Base-by-base conservation (phyloP, 192 early-diverging fungal genomes). In the Entomortierella lignicola region DNA sequence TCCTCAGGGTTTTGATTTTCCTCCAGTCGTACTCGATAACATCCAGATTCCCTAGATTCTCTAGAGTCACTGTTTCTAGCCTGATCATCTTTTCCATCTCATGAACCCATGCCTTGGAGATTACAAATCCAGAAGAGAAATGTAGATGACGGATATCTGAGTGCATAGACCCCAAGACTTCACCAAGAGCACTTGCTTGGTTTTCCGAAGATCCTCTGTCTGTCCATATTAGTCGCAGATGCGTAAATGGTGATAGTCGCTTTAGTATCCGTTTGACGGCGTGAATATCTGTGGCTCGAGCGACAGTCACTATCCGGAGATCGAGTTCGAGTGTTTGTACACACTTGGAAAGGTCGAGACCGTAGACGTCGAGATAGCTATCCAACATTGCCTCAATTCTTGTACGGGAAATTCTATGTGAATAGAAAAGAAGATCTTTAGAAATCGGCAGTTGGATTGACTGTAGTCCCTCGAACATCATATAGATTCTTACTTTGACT, bases 321-420 rank as follows among this genome's bases (percentile, higher is more conserved):
- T 71, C 69, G 1, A 71, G 59, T 29, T 71, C 69, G 2, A 71
- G 52, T 2, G 69, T 71, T 34, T 71, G 69, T 11, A 71, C 69
- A 39, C 59, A 71, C 7, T 71, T 71, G 30, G 69, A 59, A n/a
- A 71, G 60, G 32, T 71, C 60, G 7, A 71, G 53, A 11, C 41
- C 53, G 26, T 71, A 71, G 3, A 71, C 7, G 8, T 62, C 59
- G 12, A 62, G 47, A 25, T 71, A 71, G 18, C 50, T 39, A 21
- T 71, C 69, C 27, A 71, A 21, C 69, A 71, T 71, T 4, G 69
- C 41, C 53, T 71, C 69, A 18, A 71, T 52, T 32, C 69, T 30
- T 25, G 69, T 71, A 7, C 52, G 57, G 30, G 23, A 23, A 23
- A 34, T 48, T 6, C 47, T 25, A 37, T 10, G 34, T 37, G 4